A percentile compares a stretch with the other conserved stretches of the same genome.
These are phyloP conservation scores for Fusarium anguioides DNA, from an alignment of 2,329 filamentous ascomycete species.

Conservation along the genomic window DNA sequence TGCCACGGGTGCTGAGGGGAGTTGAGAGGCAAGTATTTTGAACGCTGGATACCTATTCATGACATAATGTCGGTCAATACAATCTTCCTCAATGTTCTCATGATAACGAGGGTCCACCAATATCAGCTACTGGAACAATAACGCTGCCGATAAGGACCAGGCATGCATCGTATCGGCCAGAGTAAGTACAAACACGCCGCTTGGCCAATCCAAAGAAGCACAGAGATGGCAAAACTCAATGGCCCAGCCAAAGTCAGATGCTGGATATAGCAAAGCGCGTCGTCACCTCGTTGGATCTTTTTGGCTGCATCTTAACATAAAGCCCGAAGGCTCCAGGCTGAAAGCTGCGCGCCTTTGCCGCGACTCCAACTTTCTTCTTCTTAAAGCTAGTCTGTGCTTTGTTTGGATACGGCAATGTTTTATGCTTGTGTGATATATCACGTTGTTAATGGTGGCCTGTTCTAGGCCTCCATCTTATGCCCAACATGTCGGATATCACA, in stretches of 20 bases:
- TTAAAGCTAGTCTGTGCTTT: slow-evolving; percentile 8
- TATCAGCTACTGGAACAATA: neutral
- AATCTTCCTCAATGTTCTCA: neutral
- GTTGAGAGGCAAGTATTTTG: neutral
- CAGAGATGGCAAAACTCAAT: neutral
- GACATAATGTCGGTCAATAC: neutral
- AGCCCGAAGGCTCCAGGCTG: neutral
- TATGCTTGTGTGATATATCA: slow-evolving; percentile 15
- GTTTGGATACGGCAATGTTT: slow-evolving; percentile 30
- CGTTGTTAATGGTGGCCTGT: slow-evolving; percentile 16
- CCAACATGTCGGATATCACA: slow-evolving; percentile 6
- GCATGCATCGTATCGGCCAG: neutral
- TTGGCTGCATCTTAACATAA: neutral
- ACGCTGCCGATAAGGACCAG: neutral
- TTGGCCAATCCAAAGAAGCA: neutral
- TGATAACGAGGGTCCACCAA: neutral
- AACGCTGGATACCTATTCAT: neutral
- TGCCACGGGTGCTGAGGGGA: neutral
- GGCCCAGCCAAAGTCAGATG: neutral
- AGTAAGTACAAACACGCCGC: neutral
- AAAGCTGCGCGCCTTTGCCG: neutral
- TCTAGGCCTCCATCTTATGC: slow-evolving; percentile 2
- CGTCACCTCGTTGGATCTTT: slow-evolving; percentile 7
- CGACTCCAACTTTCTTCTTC: neutral
- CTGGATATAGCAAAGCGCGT: slow-evolving; percentile 3